A percentile compares a stretch with the other conserved stretches of the same genome.
phyloP scores from a whole-genome alignment of 148 eudicot species.

The Mesembryanthemum crystallinum region DNA sequence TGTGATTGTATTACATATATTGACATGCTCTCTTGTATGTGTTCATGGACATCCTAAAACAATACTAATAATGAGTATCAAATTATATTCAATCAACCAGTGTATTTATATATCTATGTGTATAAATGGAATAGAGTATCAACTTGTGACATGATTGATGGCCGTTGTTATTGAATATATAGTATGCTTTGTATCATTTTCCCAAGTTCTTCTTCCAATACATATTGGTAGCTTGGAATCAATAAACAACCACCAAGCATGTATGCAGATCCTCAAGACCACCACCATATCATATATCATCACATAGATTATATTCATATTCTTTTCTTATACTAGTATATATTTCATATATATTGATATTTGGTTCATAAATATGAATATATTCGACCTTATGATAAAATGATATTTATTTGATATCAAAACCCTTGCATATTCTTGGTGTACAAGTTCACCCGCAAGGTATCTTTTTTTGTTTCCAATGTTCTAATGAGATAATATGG shows the following conservation, averaged over 20 bases:
- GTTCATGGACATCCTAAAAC: too few relatives aligned
- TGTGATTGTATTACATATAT: too few relatives aligned
- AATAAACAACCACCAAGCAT: background rate
- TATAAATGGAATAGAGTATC: background rate
- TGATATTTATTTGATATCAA: background rate
- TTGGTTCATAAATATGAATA: constrained; percentile 4
- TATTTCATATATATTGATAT: background rate
- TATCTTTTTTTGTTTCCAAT: background rate
- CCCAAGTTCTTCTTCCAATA: background rate
- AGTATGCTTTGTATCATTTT: background rate
- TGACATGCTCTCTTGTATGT: too few relatives aligned
- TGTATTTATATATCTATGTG: background rate
- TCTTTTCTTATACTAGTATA: constrained; percentile 20
- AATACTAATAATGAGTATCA: too few relatives aligned
- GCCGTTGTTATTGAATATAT: background rate
- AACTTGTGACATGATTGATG: background rate
- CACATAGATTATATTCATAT: constrained; percentile 8
- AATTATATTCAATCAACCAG: too few relatives aligned
- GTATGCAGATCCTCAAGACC: background rate
- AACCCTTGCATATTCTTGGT: constrained; percentile 17
- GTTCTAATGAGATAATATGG: constrained; percentile 18
- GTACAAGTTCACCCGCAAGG: constrained; percentile 12
- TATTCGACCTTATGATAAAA: constrained; percentile 10
- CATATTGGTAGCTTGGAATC: constrained; percentile 4
- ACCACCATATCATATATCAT: background rate